Base-by-base conservation (phyloP, 805 yeast species). In the Teunomyces lycoperdinae region DNA sequence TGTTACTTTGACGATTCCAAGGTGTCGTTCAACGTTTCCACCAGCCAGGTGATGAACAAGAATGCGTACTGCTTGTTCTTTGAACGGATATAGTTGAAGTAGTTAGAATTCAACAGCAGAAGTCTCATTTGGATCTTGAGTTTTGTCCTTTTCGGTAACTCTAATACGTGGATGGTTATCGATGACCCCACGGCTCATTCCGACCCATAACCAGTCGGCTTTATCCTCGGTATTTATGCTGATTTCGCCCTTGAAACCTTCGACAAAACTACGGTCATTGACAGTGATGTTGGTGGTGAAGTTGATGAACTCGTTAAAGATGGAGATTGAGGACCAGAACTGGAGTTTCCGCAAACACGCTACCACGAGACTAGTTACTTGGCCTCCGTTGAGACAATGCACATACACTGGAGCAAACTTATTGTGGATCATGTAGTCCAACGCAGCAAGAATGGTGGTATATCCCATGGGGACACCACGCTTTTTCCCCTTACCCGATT, bases 381-480 rank as follows among this genome's bases (percentile, higher is more conserved):
- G 90, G 8, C 96, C 90, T 0, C 97, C 98, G 60, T 89, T 91
- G 24, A 84, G 69, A 64, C 98, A 92, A 65, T 92, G 97, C 4
- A 92, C 63, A 61, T 87, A 91, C 1, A 86, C 71, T 0, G 97
- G 96, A 9, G 84, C 79, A 53, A 75, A 69, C 14, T 77, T 76
- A 20, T 73, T 69, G 58, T 85, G 81, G 10, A 85, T 71, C 50
- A 90, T 70, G 34, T 80, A 67, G 50, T 79, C 80, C n/a, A 92
- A 64, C 1, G 85, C 85, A 43, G 74, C 69, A 1, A 77, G 63
- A 0, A 86, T 86, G 1, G 81, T 78, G 10, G 79, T 76, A 55
- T 81, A 80, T 17, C 85, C 88, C 33, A 91, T 72, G 0, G 96
- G 95, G 4, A 89, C 91, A 1, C 87, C 87, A 56, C 95, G 73